phyloP scores from a whole-genome alignment of 345 rosid species.

The Anacardium occidentale region DNA sequence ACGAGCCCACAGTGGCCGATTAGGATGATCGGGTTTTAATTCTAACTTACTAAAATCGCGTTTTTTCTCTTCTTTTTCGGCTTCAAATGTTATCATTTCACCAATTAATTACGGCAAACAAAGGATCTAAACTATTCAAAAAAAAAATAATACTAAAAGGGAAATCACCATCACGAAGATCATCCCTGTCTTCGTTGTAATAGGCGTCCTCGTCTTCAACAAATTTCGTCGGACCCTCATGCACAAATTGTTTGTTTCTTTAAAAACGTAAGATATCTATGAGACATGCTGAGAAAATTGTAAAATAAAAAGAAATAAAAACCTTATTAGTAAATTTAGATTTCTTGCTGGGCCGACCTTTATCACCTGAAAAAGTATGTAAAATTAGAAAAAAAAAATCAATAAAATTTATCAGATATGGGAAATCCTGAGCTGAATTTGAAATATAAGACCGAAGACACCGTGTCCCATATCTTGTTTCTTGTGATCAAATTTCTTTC shows the following conservation, averaged over 20 bases:
- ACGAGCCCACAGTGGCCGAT: constrained; percentile 96
- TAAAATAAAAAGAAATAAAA: not conserved
- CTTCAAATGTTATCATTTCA: constrained; percentile 25
- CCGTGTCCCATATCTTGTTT: constrained; percentile 8
- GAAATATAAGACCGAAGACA: not conserved
- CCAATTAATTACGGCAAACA: not conserved
- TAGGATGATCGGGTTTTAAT: constrained; percentile 73
- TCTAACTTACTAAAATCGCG: constrained; percentile 77
- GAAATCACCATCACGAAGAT: constrained; percentile 58
- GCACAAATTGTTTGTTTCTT: constrained; percentile 15
- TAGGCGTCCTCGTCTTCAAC: constrained; percentile 49
- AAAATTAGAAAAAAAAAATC: too few relatives aligned
- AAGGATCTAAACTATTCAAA: not conserved
- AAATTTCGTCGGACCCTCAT: constrained; percentile 60
- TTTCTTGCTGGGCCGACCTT: constrained; percentile 66
- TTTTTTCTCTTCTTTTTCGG: constrained; percentile 59
- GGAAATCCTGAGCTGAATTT: not conserved
- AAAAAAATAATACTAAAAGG: not conserved
- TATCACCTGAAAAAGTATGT: constrained; percentile 51
- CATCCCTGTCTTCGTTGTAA: constrained; percentile 61
- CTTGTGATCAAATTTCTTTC: too few relatives aligned
- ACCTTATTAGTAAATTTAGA: constrained; percentile 59
- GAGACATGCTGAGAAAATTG: not conserved
- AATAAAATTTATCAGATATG: not conserved
- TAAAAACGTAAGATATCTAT: not conserved